phyloP scores from a whole-genome alignment of 2,329 filamentous ascomycete genomes.

The Emmonsia crescens region DNA sequence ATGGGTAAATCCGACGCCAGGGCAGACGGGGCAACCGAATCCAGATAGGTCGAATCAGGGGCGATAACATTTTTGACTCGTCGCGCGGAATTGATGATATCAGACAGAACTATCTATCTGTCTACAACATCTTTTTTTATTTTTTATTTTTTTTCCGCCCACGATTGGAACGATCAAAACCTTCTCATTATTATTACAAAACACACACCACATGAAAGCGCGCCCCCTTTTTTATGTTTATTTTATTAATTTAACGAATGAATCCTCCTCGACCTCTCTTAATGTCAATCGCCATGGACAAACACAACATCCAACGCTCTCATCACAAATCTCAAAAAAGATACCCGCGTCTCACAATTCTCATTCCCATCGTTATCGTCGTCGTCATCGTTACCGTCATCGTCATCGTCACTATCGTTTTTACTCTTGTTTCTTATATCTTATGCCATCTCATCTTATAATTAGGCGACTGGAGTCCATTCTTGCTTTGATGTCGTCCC shows the following conservation, averaged over 20 bases:
- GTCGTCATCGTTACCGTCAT: neutral
- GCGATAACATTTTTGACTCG: constrained; percentile 17
- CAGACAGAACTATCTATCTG: too few species aligned
- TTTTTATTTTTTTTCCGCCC: neutral
- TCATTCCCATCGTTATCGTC: too few species aligned
- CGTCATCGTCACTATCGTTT: neutral
- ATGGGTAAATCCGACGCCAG: constrained; percentile 23
- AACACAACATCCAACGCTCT: neutral
- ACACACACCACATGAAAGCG: neutral
- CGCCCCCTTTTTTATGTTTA: neutral
- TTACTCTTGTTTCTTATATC: too few species aligned
- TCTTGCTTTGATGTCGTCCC: too few species aligned
- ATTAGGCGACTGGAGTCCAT: neutral
- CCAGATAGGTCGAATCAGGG: constrained; percentile 25
- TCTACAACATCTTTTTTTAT: neutral
- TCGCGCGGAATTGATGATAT: neutral
- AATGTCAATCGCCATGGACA: neutral
- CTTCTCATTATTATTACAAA: neutral
- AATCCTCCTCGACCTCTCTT: neutral
- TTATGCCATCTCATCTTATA: neutral
- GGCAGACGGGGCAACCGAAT: constrained; percentile 19
- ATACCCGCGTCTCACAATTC: neutral
- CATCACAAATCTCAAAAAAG: neutral
- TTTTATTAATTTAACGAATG: too few species aligned
- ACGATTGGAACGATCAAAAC: constrained; percentile 3